These are phyloP conservation scores for Penicillium silybi DNA, from an alignment of 495 filamentous ascomycete genomes.

Conservation along the genomic window DNA sequence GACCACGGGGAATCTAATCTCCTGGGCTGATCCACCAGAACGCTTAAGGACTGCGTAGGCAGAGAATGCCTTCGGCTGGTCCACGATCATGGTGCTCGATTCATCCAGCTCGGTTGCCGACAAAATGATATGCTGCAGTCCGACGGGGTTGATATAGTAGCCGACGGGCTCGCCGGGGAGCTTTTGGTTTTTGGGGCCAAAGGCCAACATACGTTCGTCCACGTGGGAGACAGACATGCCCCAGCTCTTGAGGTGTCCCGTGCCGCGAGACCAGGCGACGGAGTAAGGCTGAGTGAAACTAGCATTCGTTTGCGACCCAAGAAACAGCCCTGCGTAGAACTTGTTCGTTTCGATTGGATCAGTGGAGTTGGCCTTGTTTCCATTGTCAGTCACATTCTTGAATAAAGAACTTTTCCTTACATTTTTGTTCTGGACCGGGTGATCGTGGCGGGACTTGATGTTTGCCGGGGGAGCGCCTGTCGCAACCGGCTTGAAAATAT, in stretches of 20 bases:
- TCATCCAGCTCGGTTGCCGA: conserved; percentile 69
- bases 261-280: conserved; percentile 69
- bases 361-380: conserved; percentile 31
- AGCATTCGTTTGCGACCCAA: conserved; percentile 65
- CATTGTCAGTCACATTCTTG: conserved; percentile 8
- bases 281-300: conserved; percentile 87
- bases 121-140: conserved; percentile 74
- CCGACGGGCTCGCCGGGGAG: conserved; percentile 55
- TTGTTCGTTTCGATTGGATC: conserved; percentile 77
- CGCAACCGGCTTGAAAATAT: conserved; percentile 57
- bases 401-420: conserved; percentile 25
- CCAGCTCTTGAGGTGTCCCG: conserved; percentile 64
- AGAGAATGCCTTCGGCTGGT: conserved; percentile 64
- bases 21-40: conserved; percentile 45
- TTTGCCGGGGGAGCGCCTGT: conserved; percentile 52
- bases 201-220: conserved; percentile 60
- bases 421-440: conserved; percentile 46
- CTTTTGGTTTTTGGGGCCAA: conserved; percentile 44
- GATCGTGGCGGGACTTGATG: conserved; percentile 49
- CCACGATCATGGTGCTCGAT: conserved; percentile 57
- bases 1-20: conserved; percentile 74
- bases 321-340: conserved; percentile 87
- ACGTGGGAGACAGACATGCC: conserved; percentile 74
- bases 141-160: conserved; percentile 80
- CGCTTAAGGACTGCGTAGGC: conserved; percentile 64